These are phyloP conservation scores for Gossypium lobatum DNA, from an alignment of 441 rosid genomes.

Conservation along the genomic window DNA sequence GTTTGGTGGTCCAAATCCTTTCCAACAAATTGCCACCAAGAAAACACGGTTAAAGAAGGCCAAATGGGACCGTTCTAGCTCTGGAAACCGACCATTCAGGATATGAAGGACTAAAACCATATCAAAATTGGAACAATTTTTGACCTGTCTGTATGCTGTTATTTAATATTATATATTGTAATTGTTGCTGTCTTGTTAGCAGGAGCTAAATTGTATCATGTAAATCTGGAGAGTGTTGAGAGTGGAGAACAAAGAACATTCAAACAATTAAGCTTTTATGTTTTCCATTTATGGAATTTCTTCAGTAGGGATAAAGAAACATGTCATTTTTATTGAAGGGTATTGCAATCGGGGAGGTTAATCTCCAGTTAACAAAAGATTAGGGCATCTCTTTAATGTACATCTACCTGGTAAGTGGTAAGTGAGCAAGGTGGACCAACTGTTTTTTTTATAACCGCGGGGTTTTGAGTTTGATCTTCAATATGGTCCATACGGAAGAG, in stretches of 20 bases:
- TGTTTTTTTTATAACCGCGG: no score
- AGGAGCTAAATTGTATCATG: background rate
- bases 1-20: constrained; percentile 60
- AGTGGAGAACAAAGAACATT: background rate
- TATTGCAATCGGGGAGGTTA: background rate
- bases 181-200: background rate
- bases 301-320: background rate
- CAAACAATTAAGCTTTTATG: background rate
- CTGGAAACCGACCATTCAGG: constrained; percentile 61
- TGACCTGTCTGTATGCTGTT: constrained; percentile 8
- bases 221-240: background rate
- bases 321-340: background rate
- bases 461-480: no score
- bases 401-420: no score
- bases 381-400: no score
- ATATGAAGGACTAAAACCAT: constrained; percentile 35
- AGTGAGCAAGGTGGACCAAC: no score
- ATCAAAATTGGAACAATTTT: constrained; percentile 9
- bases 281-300: background rate
- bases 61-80: constrained; percentile 33
- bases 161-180: background rate
- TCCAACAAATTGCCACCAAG: constrained; percentile 59
- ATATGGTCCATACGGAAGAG: no score
- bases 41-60: constrained; percentile 39
- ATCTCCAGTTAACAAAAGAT: no score